Conservation (phyloP, 352 stramenopile genomes). For the Phytopythium litorale region DNA sequence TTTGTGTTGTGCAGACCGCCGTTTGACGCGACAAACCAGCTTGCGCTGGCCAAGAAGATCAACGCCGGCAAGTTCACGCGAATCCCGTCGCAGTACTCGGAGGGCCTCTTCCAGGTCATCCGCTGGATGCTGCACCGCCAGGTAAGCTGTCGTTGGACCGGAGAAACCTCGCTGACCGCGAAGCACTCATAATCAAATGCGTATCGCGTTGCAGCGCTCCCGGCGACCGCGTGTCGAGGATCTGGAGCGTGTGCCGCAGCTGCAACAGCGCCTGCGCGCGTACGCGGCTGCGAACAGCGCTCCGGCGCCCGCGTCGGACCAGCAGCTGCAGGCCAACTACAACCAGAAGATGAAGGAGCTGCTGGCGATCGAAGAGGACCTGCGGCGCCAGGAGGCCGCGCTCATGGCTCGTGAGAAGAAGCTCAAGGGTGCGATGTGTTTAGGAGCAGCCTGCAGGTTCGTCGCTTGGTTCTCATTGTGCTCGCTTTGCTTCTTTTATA, state of each 20-base stretch:
- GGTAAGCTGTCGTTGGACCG: not conserved
- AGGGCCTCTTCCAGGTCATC: conserved; percentile 88
- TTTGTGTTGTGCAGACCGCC: conserved; percentile 46
- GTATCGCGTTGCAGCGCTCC: conserved; percentile 32
- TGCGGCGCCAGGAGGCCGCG: conserved; percentile 79
- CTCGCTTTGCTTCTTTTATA: conserved; percentile 1
- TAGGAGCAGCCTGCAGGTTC: not conserved
- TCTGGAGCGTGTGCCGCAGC: conserved; percentile 74
- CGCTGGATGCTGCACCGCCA: conserved; percentile 88
- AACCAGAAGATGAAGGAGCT: conserved; percentile 89
- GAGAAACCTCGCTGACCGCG: not conserved
- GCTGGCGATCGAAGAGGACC: conserved; percentile 78
- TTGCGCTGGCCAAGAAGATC: conserved; percentile 92
- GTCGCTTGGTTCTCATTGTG: not conserved
- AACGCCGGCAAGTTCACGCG: conserved; percentile 89
- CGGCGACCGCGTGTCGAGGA: conserved; percentile 82
- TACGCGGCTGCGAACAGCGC: conserved; percentile 56
- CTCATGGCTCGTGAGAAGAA: conserved; percentile 85
- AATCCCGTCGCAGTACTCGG: conserved; percentile 89
- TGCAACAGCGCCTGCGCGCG: conserved; percentile 76
- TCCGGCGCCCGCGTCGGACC: conserved; percentile 38
- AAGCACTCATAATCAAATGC: not conserved
- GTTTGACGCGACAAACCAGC: conserved; percentile 91
- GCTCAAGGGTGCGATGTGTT: conserved; percentile 49
- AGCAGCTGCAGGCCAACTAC: conserved; percentile 76